Evolutionary conservation across 2,329 filamentous ascomycete species (phyloP), one percentile per base, ranked within the genome.

Genomic region (Sordariomycetes sp.): DNA sequence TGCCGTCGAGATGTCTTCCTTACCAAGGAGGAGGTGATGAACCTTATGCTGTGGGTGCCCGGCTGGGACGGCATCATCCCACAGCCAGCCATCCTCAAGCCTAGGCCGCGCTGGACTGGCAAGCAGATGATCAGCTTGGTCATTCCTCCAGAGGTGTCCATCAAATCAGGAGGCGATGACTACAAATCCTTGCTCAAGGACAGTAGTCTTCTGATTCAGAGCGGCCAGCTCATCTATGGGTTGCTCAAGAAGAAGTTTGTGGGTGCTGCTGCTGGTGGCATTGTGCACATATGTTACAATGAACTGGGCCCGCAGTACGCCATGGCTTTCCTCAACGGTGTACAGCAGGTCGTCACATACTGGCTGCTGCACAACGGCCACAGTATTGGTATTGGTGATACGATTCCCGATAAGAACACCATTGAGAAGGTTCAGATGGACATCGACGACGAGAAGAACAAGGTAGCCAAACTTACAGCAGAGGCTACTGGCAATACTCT

Each of bases 351-450:
- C 36, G 84, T 96, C 47, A 93, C 90, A 54, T 94, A 96, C 63
- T 98, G 92, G 92, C 76, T 98, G 27, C 66, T 96, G 25, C 90
- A 98, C 59, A 83, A 94, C 48, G 92, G 92, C 33, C 92, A 94
- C 70, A 95, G 87, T 61, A 95, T 98, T 44, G 92, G 92, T 63
- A 94, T 98, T 48, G 93, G 92, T 64, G 92, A 98, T 56, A 96
- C 92, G 2, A 90, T 98, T 50, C 93, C 92, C 5, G 88, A 96
- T 55, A 77, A 79, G 42, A 63, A 67, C 14, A 96, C 90, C 4
- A 93, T 94, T 38, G 71, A 79, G 36, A 82, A 82, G 59, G 87
- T 98, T 34, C 82, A 94, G 51, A 71, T 75, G 6, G 82, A 86
- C 37, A 87, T 98, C 44, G 73, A 82, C 18, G 71, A 74, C 26